Conservation (phyloP, 1,284 basidiomycete species). For the Pseudozyma pruni region DNA sequence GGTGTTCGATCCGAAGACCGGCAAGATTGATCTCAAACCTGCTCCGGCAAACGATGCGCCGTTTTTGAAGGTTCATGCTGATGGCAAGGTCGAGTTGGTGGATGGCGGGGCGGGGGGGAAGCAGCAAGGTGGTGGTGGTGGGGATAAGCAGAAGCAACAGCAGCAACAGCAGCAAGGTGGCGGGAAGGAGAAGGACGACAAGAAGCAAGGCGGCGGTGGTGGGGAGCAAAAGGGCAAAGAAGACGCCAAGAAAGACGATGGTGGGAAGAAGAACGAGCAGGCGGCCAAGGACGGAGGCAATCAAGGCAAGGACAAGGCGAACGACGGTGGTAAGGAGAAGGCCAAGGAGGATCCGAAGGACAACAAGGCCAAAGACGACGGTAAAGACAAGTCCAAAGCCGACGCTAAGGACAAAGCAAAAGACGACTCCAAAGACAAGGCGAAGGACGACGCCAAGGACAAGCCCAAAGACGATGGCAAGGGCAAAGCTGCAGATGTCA, state of each 20-base stretch:
- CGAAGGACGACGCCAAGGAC: constrained; percentile 1
- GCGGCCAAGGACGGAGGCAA: neutral
- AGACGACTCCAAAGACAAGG: constrained; percentile 8
- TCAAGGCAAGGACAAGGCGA: neutral
- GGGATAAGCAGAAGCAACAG: constrained; percentile 1
- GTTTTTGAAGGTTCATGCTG: constrained; percentile 22
- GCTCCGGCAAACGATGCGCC: constrained; percentile 26
- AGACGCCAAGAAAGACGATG: neutral
- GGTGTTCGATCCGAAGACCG: constrained; percentile 28
- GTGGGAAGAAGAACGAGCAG: neutral
- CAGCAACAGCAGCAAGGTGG: constrained; percentile 6
- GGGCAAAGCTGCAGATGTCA: neutral
- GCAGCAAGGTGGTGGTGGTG: constrained; percentile 1
- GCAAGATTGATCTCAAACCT: constrained; percentile 29
- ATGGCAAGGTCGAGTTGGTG: constrained; percentile 31
- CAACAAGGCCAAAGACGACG: constrained; percentile 3
- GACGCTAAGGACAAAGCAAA: neutral
- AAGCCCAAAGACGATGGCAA: constrained; percentile 1
- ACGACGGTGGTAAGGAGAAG: neutral
- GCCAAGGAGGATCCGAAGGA: constrained; percentile 9
- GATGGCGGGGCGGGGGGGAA: constrained; percentile 5
- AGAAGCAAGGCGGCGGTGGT: constrained; percentile 11
- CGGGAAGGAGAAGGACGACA: constrained; percentile 6
- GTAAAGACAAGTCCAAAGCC: too few species aligned
- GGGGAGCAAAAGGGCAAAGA: constrained; percentile 2